Percentiles rank a stretch among this genome's conserved stretches.
phyloP scores from a whole-genome alignment of 176 grass and related monocot genomes.

The Zea mays region DNA sequence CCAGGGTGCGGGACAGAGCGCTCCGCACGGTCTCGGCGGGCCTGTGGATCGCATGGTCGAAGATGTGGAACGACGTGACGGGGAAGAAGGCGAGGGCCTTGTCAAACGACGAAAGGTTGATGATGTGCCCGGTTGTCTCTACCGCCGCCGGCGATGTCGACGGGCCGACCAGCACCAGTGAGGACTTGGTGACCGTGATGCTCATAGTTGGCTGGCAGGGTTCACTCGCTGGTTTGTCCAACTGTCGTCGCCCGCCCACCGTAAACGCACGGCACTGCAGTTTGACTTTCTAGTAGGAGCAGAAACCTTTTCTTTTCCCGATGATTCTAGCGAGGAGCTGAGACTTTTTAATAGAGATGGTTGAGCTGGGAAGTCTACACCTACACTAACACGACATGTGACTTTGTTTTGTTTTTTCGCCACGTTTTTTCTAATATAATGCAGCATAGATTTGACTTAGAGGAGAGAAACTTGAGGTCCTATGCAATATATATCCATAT shows the following conservation, averaged over 20 bases:
- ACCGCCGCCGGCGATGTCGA: background rate
- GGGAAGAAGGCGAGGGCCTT: conserved; percentile 26
- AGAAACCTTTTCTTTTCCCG: background rate
- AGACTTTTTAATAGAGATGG: background rate
- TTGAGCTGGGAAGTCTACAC: background rate
- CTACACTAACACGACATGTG: background rate
- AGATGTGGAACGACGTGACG: conserved; percentile 23
- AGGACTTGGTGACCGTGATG: conserved; percentile 15
- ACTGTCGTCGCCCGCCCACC: background rate
- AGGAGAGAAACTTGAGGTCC: background rate
- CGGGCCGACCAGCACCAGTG: conserved; percentile 29
- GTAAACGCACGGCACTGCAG: background rate
- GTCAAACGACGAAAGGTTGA: conserved; percentile 26
- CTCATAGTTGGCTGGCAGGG: conserved; percentile 6
- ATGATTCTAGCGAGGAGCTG: background rate
- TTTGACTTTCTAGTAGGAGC: background rate
- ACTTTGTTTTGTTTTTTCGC: background rate
- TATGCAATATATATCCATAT: background rate
- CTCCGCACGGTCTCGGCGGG: conserved; percentile 25
- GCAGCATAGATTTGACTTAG: background rate
- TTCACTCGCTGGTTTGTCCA: background rate
- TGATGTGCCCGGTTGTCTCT: background rate
- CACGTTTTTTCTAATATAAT: background rate
- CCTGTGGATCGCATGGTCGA: background rate
- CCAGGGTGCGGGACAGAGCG: background rate